Evolutionary conservation across 345 rosid genomes (phyloP).

Genomic region (Pistacia integerrima): DNA sequence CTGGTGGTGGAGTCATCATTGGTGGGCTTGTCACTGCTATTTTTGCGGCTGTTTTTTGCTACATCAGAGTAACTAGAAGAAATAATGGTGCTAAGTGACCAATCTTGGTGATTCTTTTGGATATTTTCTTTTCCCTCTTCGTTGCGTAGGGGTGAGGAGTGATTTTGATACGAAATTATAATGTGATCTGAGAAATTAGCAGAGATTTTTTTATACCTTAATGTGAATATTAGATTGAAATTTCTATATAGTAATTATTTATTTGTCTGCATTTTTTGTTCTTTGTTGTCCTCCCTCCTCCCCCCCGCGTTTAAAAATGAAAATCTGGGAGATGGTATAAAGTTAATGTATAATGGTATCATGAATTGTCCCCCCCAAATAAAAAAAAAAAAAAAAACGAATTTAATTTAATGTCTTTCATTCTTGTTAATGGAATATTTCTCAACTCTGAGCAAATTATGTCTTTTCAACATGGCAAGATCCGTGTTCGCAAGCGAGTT

Average conservation of each 20-base stretch:
- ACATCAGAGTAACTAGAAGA: constrained; percentile 64
- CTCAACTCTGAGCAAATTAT: background rate
- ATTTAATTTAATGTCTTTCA: background rate
- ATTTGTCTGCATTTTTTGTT: background rate
- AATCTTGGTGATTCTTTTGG: background rate
- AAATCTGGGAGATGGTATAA: background rate
- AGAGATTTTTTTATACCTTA: background rate
- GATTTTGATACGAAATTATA: background rate
- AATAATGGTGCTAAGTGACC: constrained; percentile 27
- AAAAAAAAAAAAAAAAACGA: no score
- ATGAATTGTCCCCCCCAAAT: no score
- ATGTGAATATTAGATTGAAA: constrained; percentile 12
- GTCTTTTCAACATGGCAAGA: background rate
- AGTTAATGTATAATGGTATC: background rate
- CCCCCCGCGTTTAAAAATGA: background rate
- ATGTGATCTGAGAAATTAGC: background rate
- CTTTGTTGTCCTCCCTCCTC: no score
- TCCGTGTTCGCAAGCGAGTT: background rate
- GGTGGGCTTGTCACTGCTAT: constrained; percentile 64
- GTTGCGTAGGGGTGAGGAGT: background rate
- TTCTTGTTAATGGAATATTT: background rate
- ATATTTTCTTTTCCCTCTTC: background rate
- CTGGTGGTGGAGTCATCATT: constrained; percentile 67
- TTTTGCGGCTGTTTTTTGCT: constrained; percentile 63
- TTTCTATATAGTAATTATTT: background rate